phyloP scores from a whole-genome alignment of 75 land plant species.

The Cryptomeria japonica region DNA sequence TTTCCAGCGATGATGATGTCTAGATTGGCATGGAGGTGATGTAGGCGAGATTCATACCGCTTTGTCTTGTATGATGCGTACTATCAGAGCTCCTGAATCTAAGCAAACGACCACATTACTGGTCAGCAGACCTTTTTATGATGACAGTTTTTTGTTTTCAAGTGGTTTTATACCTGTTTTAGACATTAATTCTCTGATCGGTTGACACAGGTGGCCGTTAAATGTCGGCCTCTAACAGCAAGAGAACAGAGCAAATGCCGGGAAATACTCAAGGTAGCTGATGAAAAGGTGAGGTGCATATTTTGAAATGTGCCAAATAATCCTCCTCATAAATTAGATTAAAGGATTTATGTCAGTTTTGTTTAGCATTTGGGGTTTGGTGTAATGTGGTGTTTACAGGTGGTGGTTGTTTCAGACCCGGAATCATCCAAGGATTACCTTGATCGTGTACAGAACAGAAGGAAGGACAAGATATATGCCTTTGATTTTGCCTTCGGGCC shows the following conservation, averaged over 20 bases:
- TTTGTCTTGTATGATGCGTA: constrained; percentile 50
- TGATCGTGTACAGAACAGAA: constrained; percentile 79
- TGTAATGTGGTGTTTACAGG: constrained; percentile 33
- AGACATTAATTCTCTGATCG: not conserved
- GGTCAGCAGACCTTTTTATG: constrained; percentile 35
- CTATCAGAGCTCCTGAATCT: constrained; percentile 70
- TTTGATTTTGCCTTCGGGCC: constrained; percentile 86
- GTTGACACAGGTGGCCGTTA: constrained; percentile 75
- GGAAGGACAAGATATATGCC: constrained; percentile 69
- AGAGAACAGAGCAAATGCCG: constrained; percentile 42
- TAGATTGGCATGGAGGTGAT: not conserved
- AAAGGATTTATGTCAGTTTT: not conserved
- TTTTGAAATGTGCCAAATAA: not conserved
- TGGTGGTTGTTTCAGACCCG: constrained; percentile 78
- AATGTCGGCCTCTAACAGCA: constrained; percentile 77
- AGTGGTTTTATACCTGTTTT: not conserved
- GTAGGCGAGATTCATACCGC: not conserved
- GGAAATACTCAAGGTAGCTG: constrained; percentile 63
- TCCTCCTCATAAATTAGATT: not conserved
- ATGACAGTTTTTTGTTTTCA: not conserved
- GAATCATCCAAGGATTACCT: constrained; percentile 79
- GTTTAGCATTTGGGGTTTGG: not conserved
- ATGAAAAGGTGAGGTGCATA: constrained; percentile 57
- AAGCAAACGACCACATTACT: constrained; percentile 69
- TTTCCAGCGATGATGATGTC: not conserved